Evolutionary conservation across 768 basidiomycete genomes (phyloP).

Genomic region (Tulasnella sp.): DNA sequence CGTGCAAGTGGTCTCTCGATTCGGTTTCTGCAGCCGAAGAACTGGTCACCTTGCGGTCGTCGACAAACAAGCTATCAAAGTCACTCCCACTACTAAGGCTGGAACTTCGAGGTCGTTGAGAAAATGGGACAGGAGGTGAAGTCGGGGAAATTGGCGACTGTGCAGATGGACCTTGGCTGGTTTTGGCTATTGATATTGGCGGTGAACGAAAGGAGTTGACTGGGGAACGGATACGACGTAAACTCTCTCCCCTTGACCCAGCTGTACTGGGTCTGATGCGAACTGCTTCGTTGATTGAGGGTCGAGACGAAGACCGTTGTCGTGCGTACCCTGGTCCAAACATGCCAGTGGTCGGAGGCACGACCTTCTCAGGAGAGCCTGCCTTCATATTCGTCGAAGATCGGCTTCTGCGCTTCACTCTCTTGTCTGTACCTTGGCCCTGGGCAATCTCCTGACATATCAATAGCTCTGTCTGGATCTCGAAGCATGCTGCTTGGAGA

Average conservation of each 20-base stretch:
- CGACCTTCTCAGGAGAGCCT: not conserved
- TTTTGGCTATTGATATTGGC: too few species aligned
- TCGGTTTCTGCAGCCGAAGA: too few species aligned
- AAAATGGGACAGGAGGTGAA: too few species aligned
- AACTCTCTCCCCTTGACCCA: not conserved
- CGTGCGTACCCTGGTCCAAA: not conserved
- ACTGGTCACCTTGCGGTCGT: too few species aligned
- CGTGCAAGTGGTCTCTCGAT: too few species aligned
- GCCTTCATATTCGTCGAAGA: not conserved
- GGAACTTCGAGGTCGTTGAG: too few species aligned
- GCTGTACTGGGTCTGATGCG: not conserved
- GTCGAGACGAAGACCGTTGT: not conserved
- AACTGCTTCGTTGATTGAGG: not conserved
- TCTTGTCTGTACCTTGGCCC: not conserved
- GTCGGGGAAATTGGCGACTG: too few species aligned
- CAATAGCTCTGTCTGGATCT: constrained; percentile 61
- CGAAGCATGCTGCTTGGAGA: constrained; percentile 35
- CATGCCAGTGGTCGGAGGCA: not conserved
- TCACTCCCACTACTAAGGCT: too few species aligned
- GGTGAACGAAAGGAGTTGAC: too few species aligned
- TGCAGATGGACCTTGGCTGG: too few species aligned
- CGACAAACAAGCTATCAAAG: too few species aligned
- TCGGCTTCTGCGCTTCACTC: not conserved
- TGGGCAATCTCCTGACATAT: constrained; percentile 36
- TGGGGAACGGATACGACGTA: too few species aligned